phyloP scores from a whole-genome alignment of 2,329 filamentous ascomycete species.

The Fusarium citri region DNA sequence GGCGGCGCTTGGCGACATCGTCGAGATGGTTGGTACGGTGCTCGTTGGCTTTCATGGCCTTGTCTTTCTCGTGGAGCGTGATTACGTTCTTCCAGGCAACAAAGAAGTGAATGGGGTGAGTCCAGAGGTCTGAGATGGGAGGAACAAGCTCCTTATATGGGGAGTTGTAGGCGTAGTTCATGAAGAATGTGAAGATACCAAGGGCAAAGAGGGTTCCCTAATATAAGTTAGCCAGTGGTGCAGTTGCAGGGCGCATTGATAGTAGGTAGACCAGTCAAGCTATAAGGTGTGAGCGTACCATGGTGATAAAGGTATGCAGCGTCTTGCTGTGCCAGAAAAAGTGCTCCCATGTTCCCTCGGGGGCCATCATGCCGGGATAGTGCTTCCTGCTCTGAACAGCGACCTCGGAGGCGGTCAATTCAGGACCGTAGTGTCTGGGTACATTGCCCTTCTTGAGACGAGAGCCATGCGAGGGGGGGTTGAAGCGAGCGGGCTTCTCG shows the following conservation, averaged over 20 bases:
- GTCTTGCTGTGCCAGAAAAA: conserved; percentile 83
- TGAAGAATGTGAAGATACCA: conserved; percentile 77
- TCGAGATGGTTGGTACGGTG: conserved; percentile 79
- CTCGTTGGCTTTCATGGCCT: conserved; percentile 75
- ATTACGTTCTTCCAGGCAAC: conserved; percentile 77
- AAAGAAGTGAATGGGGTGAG: conserved; percentile 76
- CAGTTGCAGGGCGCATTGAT: not conserved
- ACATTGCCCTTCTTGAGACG: conserved; percentile 67
- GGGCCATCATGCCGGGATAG: conserved; percentile 92
- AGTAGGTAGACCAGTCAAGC: not conserved
- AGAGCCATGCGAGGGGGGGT: conserved; percentile 88
- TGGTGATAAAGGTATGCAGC: conserved; percentile 84
- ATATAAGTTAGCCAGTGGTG: conserved; percentile 8
- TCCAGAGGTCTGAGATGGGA: conserved; percentile 72
- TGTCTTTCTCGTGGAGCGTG: conserved; percentile 79
- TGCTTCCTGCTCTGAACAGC: conserved; percentile 74
- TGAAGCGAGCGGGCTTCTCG: conserved; percentile 89
- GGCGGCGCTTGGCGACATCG: conserved; percentile 86
- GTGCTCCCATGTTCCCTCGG: conserved; percentile 82
- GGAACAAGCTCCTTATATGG: conserved; percentile 85
- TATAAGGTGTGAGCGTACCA: conserved; percentile 67
- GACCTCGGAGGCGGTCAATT: conserved; percentile 73
- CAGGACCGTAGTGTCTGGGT: conserved; percentile 80
- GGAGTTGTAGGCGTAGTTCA: conserved; percentile 83
- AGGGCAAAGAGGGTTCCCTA: conserved; percentile 76